These are phyloP conservation scores for Aspergillus bombycis DNA, from an alignment of 2,329 filamentous ascomycete genomes.

Conservation along the genomic window DNA sequence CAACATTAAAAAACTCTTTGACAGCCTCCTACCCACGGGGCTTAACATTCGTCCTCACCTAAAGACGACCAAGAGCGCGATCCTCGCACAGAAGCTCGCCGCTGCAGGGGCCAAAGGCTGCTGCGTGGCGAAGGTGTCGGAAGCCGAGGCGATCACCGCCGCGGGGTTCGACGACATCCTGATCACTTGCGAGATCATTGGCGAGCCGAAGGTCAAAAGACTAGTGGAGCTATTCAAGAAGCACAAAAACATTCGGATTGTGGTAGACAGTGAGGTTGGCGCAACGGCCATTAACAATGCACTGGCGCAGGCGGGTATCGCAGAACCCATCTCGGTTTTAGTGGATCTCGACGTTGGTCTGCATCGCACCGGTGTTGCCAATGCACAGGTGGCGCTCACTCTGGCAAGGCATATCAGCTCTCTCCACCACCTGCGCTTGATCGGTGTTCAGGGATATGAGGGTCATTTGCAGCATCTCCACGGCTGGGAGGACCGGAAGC, in stretches of 20 bases:
- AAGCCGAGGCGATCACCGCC: constrained; percentile 48
- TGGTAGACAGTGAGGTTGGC: constrained; percentile 52
- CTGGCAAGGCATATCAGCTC: constrained; percentile 46
- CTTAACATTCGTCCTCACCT: constrained; percentile 54
- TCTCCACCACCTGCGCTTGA: constrained; percentile 46
- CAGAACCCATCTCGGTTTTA: constrained; percentile 45
- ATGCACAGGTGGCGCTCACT: constrained; percentile 43
- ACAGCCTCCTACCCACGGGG: constrained; percentile 50
- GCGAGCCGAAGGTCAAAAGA: constrained; percentile 49
- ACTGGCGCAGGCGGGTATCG: constrained; percentile 39
- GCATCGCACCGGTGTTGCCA: constrained; percentile 53
- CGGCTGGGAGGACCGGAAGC: constrained; percentile 45
- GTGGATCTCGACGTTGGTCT: constrained; percentile 57
- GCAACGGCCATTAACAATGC: constrained; percentile 52
- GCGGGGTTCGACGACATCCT: constrained; percentile 54
- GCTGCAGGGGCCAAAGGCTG: constrained; percentile 54
- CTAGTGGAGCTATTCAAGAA: constrained; percentile 50
- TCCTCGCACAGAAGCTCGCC: constrained; percentile 49
- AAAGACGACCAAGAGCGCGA: constrained; percentile 57
- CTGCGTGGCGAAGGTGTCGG: constrained; percentile 57
- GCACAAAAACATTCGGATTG: constrained; percentile 46
- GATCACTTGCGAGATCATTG: constrained; percentile 57
- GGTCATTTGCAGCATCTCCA: constrained; percentile 59
- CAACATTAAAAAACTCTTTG: constrained; percentile 54
- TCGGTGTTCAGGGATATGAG: constrained; percentile 58